Conservation (phyloP, 139 green algal species). For the Dunaliella primolecta region DNA sequence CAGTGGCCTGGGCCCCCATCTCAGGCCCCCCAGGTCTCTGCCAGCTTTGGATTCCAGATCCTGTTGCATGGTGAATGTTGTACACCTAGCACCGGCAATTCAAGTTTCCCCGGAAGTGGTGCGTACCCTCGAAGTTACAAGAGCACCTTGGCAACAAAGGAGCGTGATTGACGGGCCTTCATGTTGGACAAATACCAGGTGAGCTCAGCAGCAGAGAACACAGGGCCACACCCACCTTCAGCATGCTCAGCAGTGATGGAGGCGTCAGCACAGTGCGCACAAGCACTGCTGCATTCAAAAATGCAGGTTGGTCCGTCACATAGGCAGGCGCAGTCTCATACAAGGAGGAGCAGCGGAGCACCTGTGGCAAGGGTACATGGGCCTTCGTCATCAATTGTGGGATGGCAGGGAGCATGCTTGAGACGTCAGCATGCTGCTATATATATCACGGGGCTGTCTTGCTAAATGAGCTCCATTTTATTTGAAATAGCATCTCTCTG, state of each 20-base stretch:
- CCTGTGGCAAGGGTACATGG: slow-evolving; percentile 33
- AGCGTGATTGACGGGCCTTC: no score
- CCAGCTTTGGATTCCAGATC: slow-evolving; percentile 28
- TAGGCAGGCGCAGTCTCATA: slow-evolving; percentile 85
- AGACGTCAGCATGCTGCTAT: background rate
- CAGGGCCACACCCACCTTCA: slow-evolving; percentile 77
- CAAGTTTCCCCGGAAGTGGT: no score
- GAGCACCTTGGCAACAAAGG: no score
- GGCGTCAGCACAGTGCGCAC: slow-evolving; percentile 59
- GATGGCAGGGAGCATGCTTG: background rate
- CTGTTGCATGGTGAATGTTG: no score
- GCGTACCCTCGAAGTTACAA: no score
- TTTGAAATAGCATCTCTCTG: no score
- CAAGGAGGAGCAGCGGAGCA: slow-evolving; percentile 65
- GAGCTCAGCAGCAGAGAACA: no score
- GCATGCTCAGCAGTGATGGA: slow-evolving; percentile 50
- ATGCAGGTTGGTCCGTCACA: slow-evolving; percentile 81
- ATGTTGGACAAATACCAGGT: no score
- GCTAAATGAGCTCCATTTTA: background rate
- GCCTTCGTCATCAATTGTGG: background rate
- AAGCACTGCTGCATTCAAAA: slow-evolving; percentile 84
- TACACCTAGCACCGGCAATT: no score
- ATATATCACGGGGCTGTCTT: background rate
- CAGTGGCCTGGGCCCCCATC: slow-evolving; percentile 85
- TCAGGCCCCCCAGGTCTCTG: slow-evolving; percentile 46